These are phyloP conservation scores for Elsinoe arachidis DNA, from an alignment of 2,329 filamentous ascomycete species.

Conservation along the genomic window DNA sequence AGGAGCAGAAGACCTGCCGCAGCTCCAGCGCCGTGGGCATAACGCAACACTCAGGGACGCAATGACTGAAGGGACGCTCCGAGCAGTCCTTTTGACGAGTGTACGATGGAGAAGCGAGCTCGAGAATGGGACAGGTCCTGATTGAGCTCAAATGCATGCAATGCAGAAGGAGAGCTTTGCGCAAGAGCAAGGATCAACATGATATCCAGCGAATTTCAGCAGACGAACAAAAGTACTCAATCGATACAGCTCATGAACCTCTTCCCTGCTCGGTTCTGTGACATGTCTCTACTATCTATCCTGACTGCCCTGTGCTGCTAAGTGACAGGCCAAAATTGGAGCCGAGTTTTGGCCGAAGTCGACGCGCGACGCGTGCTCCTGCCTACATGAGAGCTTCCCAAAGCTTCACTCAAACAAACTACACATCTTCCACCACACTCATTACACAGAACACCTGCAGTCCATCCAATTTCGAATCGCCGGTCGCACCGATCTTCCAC, in stretches of 20 bases:
- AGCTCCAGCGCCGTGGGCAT: no score
- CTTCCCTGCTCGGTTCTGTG: no score
- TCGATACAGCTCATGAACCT: no score
- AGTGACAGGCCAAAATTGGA: background rate
- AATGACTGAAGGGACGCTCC: no score
- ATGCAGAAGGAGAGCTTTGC: background rate
- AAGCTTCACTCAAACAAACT: background rate
- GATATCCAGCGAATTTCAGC: background rate
- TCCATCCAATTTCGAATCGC: background rate
- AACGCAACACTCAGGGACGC: no score
- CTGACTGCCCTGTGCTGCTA: background rate
- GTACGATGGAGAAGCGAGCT: no score
- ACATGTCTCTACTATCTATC: background rate
- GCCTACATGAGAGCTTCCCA: background rate
- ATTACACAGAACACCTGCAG: background rate
- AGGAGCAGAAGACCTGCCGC: background rate
- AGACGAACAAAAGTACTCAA: no score
- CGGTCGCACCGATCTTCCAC: background rate
- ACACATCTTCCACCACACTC: background rate
- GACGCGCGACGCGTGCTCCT: slow-evolving; percentile 9
- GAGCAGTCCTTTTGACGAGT: no score
- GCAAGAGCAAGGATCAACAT: background rate
- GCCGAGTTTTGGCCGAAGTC: background rate
- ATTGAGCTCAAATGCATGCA: background rate
- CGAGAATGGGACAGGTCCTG: no score